Percentiles rank a stretch among this genome's conserved stretches.
Conservation (phyloP, 495 filamentous ascomycete genomes). For the Parmelia sp. region DNA sequence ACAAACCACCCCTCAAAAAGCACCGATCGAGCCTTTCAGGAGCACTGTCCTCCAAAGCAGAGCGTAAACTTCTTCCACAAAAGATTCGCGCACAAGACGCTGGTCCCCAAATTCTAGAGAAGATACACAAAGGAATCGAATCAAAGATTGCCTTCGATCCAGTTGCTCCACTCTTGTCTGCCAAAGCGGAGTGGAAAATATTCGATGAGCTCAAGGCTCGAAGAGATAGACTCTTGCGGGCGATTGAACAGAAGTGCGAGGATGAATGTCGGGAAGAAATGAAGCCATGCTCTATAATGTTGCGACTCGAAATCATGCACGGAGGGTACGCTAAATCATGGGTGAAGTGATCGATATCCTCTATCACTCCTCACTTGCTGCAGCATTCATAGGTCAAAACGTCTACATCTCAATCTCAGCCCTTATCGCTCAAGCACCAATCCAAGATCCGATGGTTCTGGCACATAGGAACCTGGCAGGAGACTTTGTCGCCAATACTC, state of each 20-base stretch:
- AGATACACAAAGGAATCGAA: conserved; percentile 22
- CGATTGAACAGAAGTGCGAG: conserved; percentile 2
- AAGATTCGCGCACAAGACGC: not conserved
- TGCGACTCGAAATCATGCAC: conserved; percentile 1
- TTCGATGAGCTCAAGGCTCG: not conserved
- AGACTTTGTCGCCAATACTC: not conserved
- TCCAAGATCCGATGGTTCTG: not conserved
- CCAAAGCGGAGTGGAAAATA: conserved; percentile 5
- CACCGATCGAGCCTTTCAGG: conserved; percentile 2
- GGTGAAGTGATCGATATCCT: not conserved
- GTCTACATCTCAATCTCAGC: not conserved
- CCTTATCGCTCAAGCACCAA: not conserved
- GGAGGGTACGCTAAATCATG: not conserved
- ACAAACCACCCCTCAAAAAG: conserved; percentile 11
- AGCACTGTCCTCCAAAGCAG: not conserved
- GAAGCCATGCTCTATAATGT: not conserved
- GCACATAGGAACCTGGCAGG: not conserved
- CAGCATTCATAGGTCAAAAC: not conserved
- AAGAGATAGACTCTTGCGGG: not conserved
- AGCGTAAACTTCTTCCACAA: not conserved
- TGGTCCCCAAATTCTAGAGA: not conserved
- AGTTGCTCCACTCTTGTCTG: not conserved
- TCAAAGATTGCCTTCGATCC: not conserved
- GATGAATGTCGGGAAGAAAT: conserved; percentile 2
- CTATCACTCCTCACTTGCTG: not conserved